These are phyloP conservation scores for Xylariaceae sp. DNA, from an alignment of 2,329 filamentous ascomycete genomes.

Conservation along the genomic window DNA sequence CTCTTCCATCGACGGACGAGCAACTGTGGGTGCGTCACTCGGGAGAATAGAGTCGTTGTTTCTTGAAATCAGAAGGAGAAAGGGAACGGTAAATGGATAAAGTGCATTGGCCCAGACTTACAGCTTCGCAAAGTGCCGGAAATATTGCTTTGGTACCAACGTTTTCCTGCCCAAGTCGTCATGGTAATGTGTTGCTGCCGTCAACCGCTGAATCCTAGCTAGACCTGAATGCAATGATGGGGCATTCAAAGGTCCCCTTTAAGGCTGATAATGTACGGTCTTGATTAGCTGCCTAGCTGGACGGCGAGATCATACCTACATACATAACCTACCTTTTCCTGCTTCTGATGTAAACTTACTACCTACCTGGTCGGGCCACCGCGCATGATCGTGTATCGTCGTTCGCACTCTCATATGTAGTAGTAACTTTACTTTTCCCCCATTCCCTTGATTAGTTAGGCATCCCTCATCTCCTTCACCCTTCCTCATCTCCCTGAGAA, in stretches of 20 bases:
- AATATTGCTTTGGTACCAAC: not conserved
- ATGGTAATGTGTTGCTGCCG: not conserved
- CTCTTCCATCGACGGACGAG: not conserved
- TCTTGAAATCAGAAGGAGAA: not conserved
- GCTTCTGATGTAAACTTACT: too few relatives aligned
- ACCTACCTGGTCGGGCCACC: too few relatives aligned
- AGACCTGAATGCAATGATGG: not conserved
- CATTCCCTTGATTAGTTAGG: too few relatives aligned
- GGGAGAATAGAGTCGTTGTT: not conserved
- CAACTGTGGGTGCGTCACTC: not conserved
- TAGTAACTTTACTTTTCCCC: too few relatives aligned
- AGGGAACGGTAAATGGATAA: not conserved
- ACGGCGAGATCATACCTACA: too few relatives aligned
- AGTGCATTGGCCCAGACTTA: slow-evolving; percentile 3
- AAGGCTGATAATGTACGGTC: not conserved
- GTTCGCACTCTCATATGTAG: too few relatives aligned
- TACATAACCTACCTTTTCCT: too few relatives aligned
- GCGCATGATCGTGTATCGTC: too few relatives aligned
- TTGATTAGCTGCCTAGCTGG: not conserved
- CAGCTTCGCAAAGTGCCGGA: not conserved
- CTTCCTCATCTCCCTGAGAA: too few relatives aligned
- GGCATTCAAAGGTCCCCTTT: slow-evolving; percentile 2
- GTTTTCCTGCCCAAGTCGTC: not conserved
- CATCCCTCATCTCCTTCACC: too few relatives aligned
- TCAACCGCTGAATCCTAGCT: not conserved